A percentile compares a stretch with the other conserved stretches of the same genome.
Evolutionary conservation across 2,329 filamentous ascomycete species (phyloP).

Genomic region (Talaromyces sp.): DNA sequence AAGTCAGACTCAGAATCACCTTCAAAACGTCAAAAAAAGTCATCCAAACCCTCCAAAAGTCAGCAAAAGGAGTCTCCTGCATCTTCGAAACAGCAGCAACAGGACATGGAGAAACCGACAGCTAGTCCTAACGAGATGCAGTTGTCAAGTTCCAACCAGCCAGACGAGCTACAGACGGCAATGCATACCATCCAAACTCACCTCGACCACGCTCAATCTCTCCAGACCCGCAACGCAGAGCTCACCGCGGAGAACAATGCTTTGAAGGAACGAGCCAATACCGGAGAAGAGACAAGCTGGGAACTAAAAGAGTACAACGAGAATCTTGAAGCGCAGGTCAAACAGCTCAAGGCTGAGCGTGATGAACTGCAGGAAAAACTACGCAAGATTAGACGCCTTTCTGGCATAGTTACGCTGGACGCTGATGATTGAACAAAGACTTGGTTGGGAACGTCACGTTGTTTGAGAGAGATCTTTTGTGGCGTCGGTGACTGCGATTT

Average conservation of each 20-base stretch:
- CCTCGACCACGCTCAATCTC: neutral
- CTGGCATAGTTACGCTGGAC: neutral
- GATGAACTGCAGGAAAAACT: neutral
- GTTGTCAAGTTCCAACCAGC: neutral
- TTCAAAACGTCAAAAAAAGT: neutral
- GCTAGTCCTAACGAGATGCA: neutral
- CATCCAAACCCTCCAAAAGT: neutral
- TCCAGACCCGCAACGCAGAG: neutral
- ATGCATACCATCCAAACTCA: neutral
- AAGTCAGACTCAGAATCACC: neutral
- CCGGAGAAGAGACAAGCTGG: neutral
- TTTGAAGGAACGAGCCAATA: neutral
- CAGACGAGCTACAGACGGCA: neutral
- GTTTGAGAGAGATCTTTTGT: neutral
- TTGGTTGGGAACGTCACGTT: neutral
- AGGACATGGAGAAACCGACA: neutral
- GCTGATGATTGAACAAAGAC: neutral
- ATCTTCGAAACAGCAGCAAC: neutral
- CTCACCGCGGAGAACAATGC: neutral
- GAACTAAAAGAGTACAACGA: constrained; percentile 14
- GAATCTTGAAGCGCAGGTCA: constrained; percentile 1
- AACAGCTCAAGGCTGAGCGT: neutral
- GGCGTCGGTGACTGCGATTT: neutral
- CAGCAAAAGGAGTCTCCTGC: neutral
- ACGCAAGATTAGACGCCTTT: constrained; percentile 4